phyloP scores from a whole-genome alignment of 257 asterid species.

The Solanum pinnatisectum region DNA sequence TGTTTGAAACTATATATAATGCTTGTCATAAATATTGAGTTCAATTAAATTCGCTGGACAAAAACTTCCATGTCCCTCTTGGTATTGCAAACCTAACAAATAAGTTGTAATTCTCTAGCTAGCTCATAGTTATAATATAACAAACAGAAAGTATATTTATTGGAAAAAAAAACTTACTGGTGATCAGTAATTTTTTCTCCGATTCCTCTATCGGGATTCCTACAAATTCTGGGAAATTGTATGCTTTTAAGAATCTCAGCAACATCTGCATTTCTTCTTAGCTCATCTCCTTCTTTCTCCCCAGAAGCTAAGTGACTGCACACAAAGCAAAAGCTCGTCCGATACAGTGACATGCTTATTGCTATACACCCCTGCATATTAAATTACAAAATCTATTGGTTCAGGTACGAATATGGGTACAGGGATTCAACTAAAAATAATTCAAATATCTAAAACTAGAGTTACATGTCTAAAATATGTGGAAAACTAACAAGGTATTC shows the following conservation, averaged over 20 bases:
- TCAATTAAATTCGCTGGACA: background rate
- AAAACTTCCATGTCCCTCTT: background rate
- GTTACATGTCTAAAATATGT: no score
- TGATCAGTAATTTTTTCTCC: constrained; percentile 62
- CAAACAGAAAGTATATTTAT: background rate
- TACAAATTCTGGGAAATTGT: constrained; percentile 53
- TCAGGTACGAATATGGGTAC: background rate
- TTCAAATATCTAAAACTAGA: no score
- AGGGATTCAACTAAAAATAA: no score
- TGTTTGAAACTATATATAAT: no score
- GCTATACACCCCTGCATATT: constrained; percentile 80
- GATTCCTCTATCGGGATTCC: constrained; percentile 23
- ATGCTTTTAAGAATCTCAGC: constrained; percentile 64
- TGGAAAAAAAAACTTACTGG: constrained; percentile 35
- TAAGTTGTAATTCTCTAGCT: background rate
- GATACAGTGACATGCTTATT: constrained; percentile 75
- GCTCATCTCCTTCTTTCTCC: constrained; percentile 89
- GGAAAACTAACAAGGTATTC: no score
- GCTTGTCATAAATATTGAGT: background rate
- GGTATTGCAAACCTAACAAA: background rate
- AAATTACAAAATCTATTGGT: background rate
- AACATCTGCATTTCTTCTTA: constrained; percentile 68
- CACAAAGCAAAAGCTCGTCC: constrained; percentile 81
- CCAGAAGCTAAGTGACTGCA: constrained; percentile 97
- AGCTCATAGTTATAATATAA: background rate